Evolutionary conservation across 805 yeast species (phyloP), one percentile per base, ranked within the genome.

Genomic region (Myxozyma mucilagina): DNA sequence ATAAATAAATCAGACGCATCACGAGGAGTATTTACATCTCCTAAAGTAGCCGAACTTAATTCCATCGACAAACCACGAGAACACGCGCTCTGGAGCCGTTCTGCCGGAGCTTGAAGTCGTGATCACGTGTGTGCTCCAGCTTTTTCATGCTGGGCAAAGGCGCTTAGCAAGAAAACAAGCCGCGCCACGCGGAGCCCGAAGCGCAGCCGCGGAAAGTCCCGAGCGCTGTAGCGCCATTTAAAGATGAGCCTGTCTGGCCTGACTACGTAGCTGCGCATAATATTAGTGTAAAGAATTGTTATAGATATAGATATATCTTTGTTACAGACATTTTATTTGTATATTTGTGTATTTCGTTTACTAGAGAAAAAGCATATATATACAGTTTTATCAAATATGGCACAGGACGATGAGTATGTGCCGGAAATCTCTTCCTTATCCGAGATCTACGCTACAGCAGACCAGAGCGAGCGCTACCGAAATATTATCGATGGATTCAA

Each of bases 391-490:
- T 13, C n/a, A 38, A 38, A 13, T 2, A 38, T n/a, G 41, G 41
- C 41, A 13, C 47, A 18, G 56, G 34, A 34, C 7, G 51, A 41
- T 24, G 60, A 56, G n/a, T 13, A 42, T 20, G 60, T 56, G 34
- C 60, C 60, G 31, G 50, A 45, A 18, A 20, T 56, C 42, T 8
- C 50, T 24, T 45, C 54, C 16, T 41, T 56, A n/a, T 39, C 31
- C 11, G 55, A 56, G 38, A 50, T 56, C 55, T 56, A 56, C 60
- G 10, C 55, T 34, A 41, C 55, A 13, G 38, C 35, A 10, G 55
- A 56, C 31, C 60, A 56, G 50, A 31, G 50, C n/a, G 45, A 10
- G 44, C 55, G 60, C 10, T 56, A 56, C 44, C 51, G 42, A 16
- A 20, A 11, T 31, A 42, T 56, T 38, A 49, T 49, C 44, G 60